Conservation (phyloP, 495 filamentous ascomycete genomes). For the Penicillium egyptiacum region DNA sequence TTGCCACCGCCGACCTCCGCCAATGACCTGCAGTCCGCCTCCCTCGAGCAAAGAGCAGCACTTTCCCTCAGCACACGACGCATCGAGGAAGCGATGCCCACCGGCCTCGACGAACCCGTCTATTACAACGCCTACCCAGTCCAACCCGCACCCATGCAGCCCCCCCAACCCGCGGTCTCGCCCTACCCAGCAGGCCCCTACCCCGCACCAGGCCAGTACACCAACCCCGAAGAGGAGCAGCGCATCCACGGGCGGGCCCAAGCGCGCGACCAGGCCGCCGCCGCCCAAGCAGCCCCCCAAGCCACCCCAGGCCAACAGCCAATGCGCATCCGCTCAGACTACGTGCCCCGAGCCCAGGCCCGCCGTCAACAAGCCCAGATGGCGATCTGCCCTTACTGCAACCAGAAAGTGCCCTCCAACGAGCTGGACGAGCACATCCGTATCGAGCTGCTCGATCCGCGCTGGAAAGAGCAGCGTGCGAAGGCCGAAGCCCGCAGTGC, state of each 20-base stretch:
- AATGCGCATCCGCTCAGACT: constrained; percentile 92
- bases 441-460: constrained; percentile 91
- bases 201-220: constrained; percentile 37
- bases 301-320: constrained; percentile 60
- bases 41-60: constrained; percentile 89
- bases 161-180: constrained; percentile 28
- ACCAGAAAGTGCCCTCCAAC: constrained; percentile 78
- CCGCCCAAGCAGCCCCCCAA: constrained; percentile 75
- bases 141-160: constrained; percentile 29
- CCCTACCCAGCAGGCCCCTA: constrained; percentile 38
- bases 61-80: constrained; percentile 80
- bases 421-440: constrained; percentile 94
- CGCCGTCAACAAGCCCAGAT: constrained; percentile 62
- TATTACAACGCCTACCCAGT: constrained; percentile 54
- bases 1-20: constrained; percentile 87
- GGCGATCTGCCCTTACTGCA: constrained; percentile 91
- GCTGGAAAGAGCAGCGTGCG: constrained; percentile 93
- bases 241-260: constrained; percentile 67
- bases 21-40: constrained; percentile 87
- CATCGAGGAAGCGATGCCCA: constrained; percentile 95
- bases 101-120: constrained; percentile 62
- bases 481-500: constrained; percentile 81
- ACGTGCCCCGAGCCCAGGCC: constrained; percentile 80
- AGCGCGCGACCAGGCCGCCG: constrained; percentile 68
- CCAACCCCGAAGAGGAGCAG: constrained; percentile 65